These are phyloP conservation scores for Floccularia luteovirens DNA, from an alignment of 768 basidiomycete species.

Conservation along the genomic window DNA sequence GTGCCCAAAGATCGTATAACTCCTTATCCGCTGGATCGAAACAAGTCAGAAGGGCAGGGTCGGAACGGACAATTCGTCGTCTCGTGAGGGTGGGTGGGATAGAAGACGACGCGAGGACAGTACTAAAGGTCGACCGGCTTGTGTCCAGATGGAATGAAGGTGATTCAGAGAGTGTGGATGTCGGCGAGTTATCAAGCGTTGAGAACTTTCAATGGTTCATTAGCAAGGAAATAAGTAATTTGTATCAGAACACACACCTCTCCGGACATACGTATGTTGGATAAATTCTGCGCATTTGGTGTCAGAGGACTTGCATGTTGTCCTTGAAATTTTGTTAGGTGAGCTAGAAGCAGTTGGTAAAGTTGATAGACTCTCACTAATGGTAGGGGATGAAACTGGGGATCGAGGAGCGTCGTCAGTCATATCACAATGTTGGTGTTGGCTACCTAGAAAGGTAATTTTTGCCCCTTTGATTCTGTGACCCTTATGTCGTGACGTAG, in stretches of 20 bases:
- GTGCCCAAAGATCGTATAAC: conserved; percentile 73
- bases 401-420: too few relatives aligned
- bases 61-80: conserved; percentile 48
- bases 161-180: conserved; percentile 23
- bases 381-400: not conserved
- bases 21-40: conserved; percentile 75
- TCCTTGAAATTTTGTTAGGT: too few relatives aligned
- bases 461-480: conserved; percentile 8
- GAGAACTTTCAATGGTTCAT: conserved; percentile 1
- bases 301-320: conserved; percentile 1
- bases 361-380: not conserved
- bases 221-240: not conserved
- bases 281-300: not conserved
- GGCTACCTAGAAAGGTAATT: too few relatives aligned
- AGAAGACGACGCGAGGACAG: conserved; percentile 17
- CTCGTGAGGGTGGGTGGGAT: conserved; percentile 16
- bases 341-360: too few relatives aligned
- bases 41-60: conserved; percentile 60
- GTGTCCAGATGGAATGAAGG: too few relatives aligned
- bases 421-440: too few relatives aligned
- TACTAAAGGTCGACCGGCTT: conserved; percentile 15
- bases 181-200: conserved; percentile 15
- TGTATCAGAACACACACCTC: conserved; percentile 6
- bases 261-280: conserved; percentile 7
- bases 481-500: conserved; percentile 22